Conservation (phyloP, 2,329 filamentous ascomycete species). For the Aspergillus cejpii region DNA sequence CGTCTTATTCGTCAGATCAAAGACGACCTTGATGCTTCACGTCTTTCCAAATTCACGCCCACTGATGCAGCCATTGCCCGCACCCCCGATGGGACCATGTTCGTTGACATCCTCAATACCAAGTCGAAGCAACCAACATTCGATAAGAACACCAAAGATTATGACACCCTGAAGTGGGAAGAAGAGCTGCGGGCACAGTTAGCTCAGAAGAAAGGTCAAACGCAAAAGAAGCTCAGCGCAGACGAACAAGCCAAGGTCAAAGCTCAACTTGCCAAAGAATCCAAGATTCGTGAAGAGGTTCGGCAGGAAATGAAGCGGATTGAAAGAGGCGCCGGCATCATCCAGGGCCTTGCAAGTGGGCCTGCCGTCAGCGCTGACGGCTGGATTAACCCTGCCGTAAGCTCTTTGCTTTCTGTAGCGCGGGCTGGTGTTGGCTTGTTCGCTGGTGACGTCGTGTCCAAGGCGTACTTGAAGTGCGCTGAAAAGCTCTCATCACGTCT, state of each 20-base stretch:
- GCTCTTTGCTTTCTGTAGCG: constrained; percentile 65
- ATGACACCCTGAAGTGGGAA: constrained; percentile 95
- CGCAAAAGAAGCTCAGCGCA: constrained; percentile 79
- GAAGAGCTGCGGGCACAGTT: constrained; percentile 80
- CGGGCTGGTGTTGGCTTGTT: constrained; percentile 69
- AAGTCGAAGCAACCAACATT: constrained; percentile 64
- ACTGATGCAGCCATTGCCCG: constrained; percentile 89
- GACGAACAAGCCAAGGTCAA: constrained; percentile 90
- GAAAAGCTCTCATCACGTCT: constrained; percentile 67
- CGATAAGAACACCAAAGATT: constrained; percentile 89
- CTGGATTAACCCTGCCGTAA: constrained; percentile 81
- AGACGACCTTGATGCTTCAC: constrained; percentile 63
- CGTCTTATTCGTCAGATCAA: constrained; percentile 67
- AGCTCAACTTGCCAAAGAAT: constrained; percentile 81
- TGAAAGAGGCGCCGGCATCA: constrained; percentile 76
- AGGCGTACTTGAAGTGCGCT: constrained; percentile 72
- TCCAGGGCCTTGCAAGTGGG: constrained; percentile 71
- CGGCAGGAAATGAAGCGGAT: constrained; percentile 63
- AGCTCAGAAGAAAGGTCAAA: constrained; percentile 79
- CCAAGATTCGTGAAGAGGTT: constrained; percentile 68
- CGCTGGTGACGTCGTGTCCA: constrained; percentile 69
- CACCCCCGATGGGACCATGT: constrained; percentile 79
- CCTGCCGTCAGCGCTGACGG: constrained; percentile 81
- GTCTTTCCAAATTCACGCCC: constrained; percentile 67
- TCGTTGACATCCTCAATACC: constrained; percentile 83